Evolutionary conservation across 2,329 filamentous ascomycete species (phyloP), one percentile per base, ranked within the genome.

Genomic region (Tolypocladium guangdongense): DNA sequence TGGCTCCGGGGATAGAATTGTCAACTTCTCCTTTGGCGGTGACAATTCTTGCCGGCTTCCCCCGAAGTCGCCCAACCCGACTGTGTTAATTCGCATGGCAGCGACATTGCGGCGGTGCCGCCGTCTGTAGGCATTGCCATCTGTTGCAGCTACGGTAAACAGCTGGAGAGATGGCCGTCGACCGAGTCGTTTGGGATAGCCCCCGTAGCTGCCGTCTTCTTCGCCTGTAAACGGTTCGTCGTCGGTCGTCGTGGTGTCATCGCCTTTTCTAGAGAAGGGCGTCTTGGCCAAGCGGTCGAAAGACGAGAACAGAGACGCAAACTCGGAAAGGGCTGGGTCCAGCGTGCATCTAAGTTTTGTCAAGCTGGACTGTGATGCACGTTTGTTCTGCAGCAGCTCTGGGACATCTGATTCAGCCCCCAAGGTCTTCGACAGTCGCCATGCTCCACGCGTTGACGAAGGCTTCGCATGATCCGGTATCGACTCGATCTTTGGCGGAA

Each of bases 1-100:
- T 16, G 75, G 75, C 47, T 74, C 70, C n/a, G 76, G 76, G 4
- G 72, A 72, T 36, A 77, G 57, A 37, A 76, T 71, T 14, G 67
- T 61, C 33, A 65, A 62, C 12, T 59, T 54, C 10, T 53, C 53
- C 27, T 57, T 55, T 46, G 41, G 52, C 46, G 47, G 50, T 35
- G 45, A 51, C 48, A 16, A 48, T 12, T 49, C 37, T 39, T 24
- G 36, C 8, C 51, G 53, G 38, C 35, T 53, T 16, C 37, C 52
- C 18, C n/a, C 55, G n/a, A 52, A 46, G 30, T 45, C 54, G 14
- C 33, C 33, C 22, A 57, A 32, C 8, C 58, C 55, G 8, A 54
- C 52, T 8, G 52, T 58, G 33, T 39, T 59, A 14, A 66, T 62
- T 7, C 56, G 52, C 45, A 58, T 49, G 24, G 62, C 59, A 27